Percentiles rank a stretch among this genome's conserved stretches.
These are phyloP conservation scores for Solanum gracilifrons DNA, from an alignment of 257 asterid genomes.

Conservation along the genomic window DNA sequence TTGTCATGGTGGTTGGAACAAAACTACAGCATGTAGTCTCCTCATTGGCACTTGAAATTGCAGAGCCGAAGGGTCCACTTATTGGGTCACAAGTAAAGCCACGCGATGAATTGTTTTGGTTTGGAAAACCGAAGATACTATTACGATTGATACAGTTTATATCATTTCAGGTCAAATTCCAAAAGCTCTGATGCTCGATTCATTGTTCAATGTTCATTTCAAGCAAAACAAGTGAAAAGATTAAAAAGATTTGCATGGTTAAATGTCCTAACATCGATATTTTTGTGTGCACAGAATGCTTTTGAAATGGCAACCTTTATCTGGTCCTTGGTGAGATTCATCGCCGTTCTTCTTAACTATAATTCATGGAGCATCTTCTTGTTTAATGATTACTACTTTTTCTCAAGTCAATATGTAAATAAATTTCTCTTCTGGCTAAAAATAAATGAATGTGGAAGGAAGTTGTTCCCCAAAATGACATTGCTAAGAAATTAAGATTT, in stretches of 20 bases:
- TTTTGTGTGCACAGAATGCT: conserved; percentile 55
- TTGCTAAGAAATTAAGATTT: not conserved
- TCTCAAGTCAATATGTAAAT: not conserved
- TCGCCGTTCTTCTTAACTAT: not conserved
- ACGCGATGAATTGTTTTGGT: conserved; percentile 78
- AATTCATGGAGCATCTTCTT: not conserved
- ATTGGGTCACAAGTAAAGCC: conserved; percentile 63
- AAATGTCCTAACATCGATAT: not conserved
- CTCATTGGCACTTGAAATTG: conserved; percentile 73
- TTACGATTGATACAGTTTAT: conserved; percentile 71
- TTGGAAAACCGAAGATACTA: conserved; percentile 72
- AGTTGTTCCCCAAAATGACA: not conserved
- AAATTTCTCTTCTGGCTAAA: not conserved
- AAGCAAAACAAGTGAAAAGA: not conserved
- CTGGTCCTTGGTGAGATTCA: conserved; percentile 70
- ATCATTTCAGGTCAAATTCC: conserved; percentile 63
- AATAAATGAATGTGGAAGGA: not conserved
- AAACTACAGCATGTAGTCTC: conserved; percentile 90
- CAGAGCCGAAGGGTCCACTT: conserved; percentile 42
- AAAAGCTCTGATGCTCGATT: not conserved
- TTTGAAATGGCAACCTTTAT: conserved; percentile 94
- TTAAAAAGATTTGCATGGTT: not conserved
- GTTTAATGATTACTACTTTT: not conserved
- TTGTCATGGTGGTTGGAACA: conserved; percentile 81
- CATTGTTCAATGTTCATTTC: not conserved